These are phyloP conservation scores for Flaveria robusta DNA, from an alignment of 129 eudicot species.

Conservation along the genomic window DNA sequence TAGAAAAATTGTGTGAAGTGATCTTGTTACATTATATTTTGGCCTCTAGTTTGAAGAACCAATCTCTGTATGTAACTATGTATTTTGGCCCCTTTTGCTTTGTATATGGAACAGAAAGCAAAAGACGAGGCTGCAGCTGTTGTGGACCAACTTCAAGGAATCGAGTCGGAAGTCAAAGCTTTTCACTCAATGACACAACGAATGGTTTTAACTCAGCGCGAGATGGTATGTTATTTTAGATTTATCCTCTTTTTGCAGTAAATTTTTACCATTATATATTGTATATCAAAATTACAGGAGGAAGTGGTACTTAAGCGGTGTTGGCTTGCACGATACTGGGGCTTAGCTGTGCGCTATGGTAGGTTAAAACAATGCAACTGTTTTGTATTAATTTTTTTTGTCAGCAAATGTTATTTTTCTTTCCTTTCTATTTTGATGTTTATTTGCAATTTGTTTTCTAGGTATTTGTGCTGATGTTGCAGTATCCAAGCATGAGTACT, in stretches of 20 bases:
- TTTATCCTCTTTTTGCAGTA: neutral
- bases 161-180: constrained; percentile 79
- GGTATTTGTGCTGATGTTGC: constrained; percentile 96
- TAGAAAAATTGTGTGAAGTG: neutral
- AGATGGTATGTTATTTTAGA: constrained; percentile 59
- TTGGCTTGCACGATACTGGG: constrained; percentile 99
- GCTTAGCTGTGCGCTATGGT: constrained; percentile 85
- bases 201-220: constrained; percentile 87
- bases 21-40: neutral
- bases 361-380: constrained; percentile 18
- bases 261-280: constrained; percentile 1
- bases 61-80: neutral
- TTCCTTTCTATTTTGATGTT: neutral
- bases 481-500: constrained; percentile 73
- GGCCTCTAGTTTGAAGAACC: neutral
- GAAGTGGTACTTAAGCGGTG: constrained; percentile 98
- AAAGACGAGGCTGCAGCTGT: constrained; percentile 66
- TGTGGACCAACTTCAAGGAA: constrained; percentile 64
- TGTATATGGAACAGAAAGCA: constrained; percentile 58
- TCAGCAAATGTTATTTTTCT: neutral
- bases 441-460: constrained; percentile 31
- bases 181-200: constrained; percentile 90
- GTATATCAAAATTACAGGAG: constrained; percentile 58
- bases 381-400: constrained; percentile 4
- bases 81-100: neutral